Conservation (phyloP, 257 asterid species). For the Nicotiana noctiflora region DNA sequence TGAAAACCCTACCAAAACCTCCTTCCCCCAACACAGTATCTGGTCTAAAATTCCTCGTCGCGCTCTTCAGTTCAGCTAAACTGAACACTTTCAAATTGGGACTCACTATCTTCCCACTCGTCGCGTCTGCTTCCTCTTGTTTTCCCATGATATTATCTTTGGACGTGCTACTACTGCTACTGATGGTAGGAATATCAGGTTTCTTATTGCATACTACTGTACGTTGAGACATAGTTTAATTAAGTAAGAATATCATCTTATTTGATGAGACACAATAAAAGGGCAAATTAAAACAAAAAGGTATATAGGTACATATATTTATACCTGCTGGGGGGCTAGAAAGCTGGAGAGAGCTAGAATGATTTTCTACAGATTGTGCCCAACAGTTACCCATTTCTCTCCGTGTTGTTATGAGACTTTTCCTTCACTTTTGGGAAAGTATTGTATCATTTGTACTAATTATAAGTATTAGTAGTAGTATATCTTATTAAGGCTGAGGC, state of each 20-base stretch:
- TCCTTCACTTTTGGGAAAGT: too few species aligned
- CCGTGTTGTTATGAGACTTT: too few species aligned
- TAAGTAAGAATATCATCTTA: not conserved
- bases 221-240: not conserved
- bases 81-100: constrained; percentile 20
- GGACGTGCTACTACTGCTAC: too few species aligned
- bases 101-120: constrained; percentile 15
- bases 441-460: too few species aligned
- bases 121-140: not conserved
- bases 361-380: not conserved
- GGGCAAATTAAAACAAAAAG: not conserved
- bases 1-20: constrained; percentile 36
- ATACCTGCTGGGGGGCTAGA: not conserved
- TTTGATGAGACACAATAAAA: not conserved
- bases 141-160: too few species aligned
- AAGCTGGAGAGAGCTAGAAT: not conserved
- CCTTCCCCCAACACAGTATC: constrained; percentile 39
- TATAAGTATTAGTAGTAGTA: too few species aligned
- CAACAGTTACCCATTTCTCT: not conserved
- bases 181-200: too few species aligned
- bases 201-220: too few species aligned
- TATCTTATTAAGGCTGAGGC: too few species aligned
- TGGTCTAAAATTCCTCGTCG: constrained; percentile 31
- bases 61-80: constrained; percentile 19
- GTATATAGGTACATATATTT: not conserved